Evolutionary conservation across 208 protist genomes (phyloP).

Genomic region (Wallacemonas rigidus): DNA sequence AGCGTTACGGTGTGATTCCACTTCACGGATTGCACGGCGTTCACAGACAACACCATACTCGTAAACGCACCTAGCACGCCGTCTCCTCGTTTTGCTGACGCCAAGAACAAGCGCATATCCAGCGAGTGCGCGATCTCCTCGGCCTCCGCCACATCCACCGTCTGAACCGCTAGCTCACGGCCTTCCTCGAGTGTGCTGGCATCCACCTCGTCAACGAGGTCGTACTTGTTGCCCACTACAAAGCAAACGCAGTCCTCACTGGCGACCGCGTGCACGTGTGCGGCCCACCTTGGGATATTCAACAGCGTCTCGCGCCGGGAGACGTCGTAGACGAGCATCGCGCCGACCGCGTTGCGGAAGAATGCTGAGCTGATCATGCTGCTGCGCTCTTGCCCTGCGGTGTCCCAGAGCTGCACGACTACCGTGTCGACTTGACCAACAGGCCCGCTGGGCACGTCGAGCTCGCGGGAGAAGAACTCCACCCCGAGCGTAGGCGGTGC

Average conservation of each 20-base stretch:
- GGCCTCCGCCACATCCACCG: slow-evolving; percentile 23
- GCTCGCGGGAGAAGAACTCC: slow-evolving; percentile 95
- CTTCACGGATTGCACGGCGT: slow-evolving; percentile 40
- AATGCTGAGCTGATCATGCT: slow-evolving; percentile 44
- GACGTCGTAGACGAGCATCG: slow-evolving; percentile 53
- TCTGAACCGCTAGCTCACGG: slow-evolving; percentile 9
- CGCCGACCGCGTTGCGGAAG: slow-evolving; percentile 52
- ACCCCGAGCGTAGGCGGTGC: slow-evolving; percentile 95
- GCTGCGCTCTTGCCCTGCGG: slow-evolving; percentile 51
- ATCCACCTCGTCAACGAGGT: slow-evolving; percentile 22
- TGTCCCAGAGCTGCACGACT: slow-evolving; percentile 81
- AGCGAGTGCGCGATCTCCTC: slow-evolving; percentile 43
- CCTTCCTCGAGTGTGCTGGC: background rate
- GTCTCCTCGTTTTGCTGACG: slow-evolving; percentile 36
- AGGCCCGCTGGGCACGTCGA: slow-evolving; percentile 68
- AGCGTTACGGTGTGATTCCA: background rate
- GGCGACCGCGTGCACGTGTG: slow-evolving; percentile 32
- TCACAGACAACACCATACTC: slow-evolving; percentile 43
- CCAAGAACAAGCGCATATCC: slow-evolving; percentile 45
- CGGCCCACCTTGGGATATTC: slow-evolving; percentile 38
- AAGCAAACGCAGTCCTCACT: slow-evolving; percentile 47
- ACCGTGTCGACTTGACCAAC: slow-evolving; percentile 49
- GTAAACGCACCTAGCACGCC: slow-evolving; percentile 50
- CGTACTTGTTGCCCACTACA: slow-evolving; percentile 49
- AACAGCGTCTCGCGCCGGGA: slow-evolving; percentile 36